Percentiles rank a stretch among this genome's conserved stretches.
Evolutionary conservation across 495 filamentous ascomycete species (phyloP).

Genomic region (Penicillium parvum): DNA sequence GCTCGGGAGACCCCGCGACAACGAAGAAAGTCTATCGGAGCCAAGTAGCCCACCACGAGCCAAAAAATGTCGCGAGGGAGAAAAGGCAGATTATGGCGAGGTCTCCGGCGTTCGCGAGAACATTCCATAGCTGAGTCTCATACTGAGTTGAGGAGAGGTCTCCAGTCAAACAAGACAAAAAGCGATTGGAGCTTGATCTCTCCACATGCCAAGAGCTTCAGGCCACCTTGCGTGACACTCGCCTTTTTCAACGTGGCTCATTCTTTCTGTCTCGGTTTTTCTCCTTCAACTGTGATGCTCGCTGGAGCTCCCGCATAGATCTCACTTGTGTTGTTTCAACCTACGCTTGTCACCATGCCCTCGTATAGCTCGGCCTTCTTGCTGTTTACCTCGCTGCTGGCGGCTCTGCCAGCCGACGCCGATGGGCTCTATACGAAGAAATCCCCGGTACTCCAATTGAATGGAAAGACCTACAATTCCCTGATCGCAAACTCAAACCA

Average conservation of each 20-base stretch:
- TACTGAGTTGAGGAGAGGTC: not conserved
- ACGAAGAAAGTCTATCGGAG: conserved; percentile 48
- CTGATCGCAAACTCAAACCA: conserved; percentile 86
- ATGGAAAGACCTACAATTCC: conserved; percentile 76
- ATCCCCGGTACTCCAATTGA: conserved; percentile 82
- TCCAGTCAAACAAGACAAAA: too few species aligned
- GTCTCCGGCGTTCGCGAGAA: too few species aligned
- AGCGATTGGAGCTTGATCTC: conserved; percentile 15
- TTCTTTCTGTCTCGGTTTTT: too few species aligned
- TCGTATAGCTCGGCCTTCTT: conserved; percentile 18
- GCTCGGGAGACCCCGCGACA: conserved; percentile 51
- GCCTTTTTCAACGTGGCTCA: conserved; percentile 10
- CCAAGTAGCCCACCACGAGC: conserved; percentile 38
- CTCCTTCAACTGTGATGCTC: conserved; percentile 1
- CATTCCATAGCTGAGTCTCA: conserved; percentile 1
- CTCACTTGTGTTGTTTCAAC: not conserved
- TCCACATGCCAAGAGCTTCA: conserved; percentile 46
- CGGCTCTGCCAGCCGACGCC: conserved; percentile 60
- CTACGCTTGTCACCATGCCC: conserved; percentile 19
- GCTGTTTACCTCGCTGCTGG: conserved; percentile 50
- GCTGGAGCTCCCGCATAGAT: conserved; percentile 1
- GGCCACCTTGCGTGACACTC: conserved; percentile 43
- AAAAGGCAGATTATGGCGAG: conserved; percentile 23
- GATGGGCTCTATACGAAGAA: conserved; percentile 77
- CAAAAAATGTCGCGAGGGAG: conserved; percentile 43